These are phyloP conservation scores for Lineolata rhizophorae DNA, from an alignment of 495 filamentous ascomycete genomes.

Conservation along the genomic window DNA sequence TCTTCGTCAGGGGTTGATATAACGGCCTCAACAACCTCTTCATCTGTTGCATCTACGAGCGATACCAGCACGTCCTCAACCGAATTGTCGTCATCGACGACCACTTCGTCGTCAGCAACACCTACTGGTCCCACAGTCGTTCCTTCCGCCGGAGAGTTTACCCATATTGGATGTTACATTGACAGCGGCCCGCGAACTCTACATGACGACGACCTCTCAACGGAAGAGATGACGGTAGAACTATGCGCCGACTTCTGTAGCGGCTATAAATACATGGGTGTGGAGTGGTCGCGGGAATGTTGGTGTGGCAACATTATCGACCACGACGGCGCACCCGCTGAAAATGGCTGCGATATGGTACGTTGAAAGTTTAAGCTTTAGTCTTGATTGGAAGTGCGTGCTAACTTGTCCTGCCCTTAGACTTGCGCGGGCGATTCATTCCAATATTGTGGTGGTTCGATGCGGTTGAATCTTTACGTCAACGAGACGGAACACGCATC, in stretches of 20 bases:
- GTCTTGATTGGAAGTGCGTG: too few relatives aligned
- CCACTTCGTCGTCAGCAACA: conserved; percentile 1
- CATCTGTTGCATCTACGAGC: conserved; percentile 3
- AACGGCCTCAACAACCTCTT: conserved; percentile 5
- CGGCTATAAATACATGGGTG: conserved; percentile 15
- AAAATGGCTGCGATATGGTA: background rate
- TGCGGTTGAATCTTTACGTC: conserved; percentile 33
- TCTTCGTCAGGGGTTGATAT: too few relatives aligned
- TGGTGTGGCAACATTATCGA: conserved; percentile 3
- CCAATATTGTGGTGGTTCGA: conserved; percentile 32
- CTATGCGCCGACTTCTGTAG: conserved; percentile 15
- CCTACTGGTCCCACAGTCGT: background rate
- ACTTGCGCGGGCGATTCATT: conserved; percentile 30
- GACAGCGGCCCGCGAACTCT: conserved; percentile 14
- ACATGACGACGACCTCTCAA: conserved; percentile 4
- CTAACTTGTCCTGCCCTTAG: too few relatives aligned
- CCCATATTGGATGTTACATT: conserved; percentile 10
- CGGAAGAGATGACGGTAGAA: conserved; percentile 15
- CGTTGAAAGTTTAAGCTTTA: too few relatives aligned
- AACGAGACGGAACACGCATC: too few relatives aligned
- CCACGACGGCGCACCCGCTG: background rate
- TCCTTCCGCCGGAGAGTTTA: conserved; percentile 2
- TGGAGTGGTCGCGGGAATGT: conserved; percentile 18
- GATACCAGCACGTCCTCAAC: background rate
- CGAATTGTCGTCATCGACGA: background rate